Evolutionary conservation across 202 grass and related monocot species (phyloP).

Genomic region (Zizania palustris): DNA sequence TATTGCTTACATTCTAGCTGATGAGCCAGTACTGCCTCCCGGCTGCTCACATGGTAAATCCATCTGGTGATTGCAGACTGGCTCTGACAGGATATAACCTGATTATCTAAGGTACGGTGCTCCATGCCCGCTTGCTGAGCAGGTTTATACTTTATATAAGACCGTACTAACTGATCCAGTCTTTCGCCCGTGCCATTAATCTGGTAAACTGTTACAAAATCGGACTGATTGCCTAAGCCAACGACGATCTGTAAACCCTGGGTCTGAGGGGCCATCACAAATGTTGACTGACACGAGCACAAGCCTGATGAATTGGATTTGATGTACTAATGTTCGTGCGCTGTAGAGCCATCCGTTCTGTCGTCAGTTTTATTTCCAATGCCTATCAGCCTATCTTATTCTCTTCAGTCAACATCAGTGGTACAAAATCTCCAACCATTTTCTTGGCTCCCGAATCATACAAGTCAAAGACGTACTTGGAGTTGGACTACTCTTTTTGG

Average conservation of each 20-base stretch:
- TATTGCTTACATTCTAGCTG: constrained; percentile 74
- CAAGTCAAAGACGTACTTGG: background rate
- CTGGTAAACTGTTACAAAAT: no score
- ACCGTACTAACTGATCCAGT: no score
- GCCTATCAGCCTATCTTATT: background rate
- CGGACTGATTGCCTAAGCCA: no score
- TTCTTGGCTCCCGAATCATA: background rate
- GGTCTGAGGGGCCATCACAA: constrained; percentile 60
- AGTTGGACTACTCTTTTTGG: background rate
- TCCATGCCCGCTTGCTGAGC: no score
- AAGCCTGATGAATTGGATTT: no score
- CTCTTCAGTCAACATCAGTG: background rate
- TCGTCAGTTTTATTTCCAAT: no score
- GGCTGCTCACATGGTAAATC: constrained; percentile 78
- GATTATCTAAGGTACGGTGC: no score
- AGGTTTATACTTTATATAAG: no score
- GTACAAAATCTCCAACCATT: background rate
- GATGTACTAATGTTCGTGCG: no score
- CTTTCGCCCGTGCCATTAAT: no score
- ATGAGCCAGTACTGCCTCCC: constrained; percentile 71
- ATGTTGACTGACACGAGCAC: constrained; percentile 7
- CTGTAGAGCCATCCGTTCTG: no score
- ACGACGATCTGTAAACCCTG: constrained; percentile 27
- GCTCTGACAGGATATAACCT: no score
- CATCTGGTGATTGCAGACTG: background rate